Conservation (phyloP, 345 rosid genomes). For the Streptanthus diversifolius region DNA sequence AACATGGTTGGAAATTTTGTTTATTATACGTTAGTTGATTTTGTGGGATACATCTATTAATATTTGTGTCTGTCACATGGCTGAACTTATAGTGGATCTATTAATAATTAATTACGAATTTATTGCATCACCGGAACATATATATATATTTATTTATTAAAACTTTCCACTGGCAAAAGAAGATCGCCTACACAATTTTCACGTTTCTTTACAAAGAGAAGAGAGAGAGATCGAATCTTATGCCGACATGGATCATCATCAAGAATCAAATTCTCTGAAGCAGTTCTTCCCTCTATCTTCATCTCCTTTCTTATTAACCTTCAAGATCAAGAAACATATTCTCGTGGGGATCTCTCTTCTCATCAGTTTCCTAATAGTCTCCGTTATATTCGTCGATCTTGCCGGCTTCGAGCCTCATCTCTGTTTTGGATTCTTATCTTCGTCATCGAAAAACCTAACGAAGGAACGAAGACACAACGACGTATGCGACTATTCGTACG, state of each 20-base stretch:
- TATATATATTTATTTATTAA: slow-evolving; percentile 5
- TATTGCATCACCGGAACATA: slow-evolving; percentile 21
- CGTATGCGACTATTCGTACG: slow-evolving; percentile 57
- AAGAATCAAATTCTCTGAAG: slow-evolving; percentile 16
- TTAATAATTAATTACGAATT: slow-evolving; percentile 4
- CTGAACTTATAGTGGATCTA: slow-evolving; percentile 28
- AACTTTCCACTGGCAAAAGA: slow-evolving; percentile 20
- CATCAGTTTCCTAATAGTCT: slow-evolving; percentile 20
- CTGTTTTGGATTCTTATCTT: slow-evolving; percentile 27
- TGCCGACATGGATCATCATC: slow-evolving; percentile 26
- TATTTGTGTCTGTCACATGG: slow-evolving; percentile 25
- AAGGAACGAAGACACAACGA: neutral
- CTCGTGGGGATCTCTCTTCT: slow-evolving; percentile 24
- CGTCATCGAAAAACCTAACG: neutral
- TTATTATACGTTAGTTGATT: neutral
- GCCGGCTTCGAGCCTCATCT: slow-evolving; percentile 27
- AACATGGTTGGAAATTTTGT: slow-evolving; percentile 12
- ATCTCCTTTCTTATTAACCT: slow-evolving; percentile 17
- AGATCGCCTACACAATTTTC: slow-evolving; percentile 14
- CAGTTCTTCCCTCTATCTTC: slow-evolving; percentile 18
- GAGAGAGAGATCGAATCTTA: neutral
- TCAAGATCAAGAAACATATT: slow-evolving; percentile 26
- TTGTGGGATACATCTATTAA: slow-evolving; percentile 25
- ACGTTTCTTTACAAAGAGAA: slow-evolving; percentile 6
- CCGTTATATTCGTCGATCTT: slow-evolving; percentile 18